A percentile compares a stretch with the other conserved stretches of the same genome.
Conservation (phyloP, 1,284 basidiomycete species). For the Apiotrichum mycotoxinovorans region DNA sequence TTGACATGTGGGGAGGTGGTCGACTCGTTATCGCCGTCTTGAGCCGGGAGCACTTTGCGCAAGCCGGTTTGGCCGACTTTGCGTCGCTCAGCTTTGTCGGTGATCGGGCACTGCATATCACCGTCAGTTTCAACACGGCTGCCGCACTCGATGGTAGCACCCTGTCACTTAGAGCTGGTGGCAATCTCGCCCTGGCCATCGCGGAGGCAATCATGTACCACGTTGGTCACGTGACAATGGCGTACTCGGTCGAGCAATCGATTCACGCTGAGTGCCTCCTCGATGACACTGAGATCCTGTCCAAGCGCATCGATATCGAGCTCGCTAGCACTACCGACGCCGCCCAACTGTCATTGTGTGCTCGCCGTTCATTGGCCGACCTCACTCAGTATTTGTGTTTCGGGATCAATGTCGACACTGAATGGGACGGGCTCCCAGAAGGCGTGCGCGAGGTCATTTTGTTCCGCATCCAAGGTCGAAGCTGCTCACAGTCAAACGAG, state of each 20-base stretch:
- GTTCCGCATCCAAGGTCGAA: conserved; percentile 3
- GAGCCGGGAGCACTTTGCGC: conserved; percentile 2
- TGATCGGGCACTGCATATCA: conserved; percentile 1
- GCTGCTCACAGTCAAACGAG: neutral
- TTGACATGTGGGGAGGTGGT: conserved; percentile 5
- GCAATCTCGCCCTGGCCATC: conserved; percentile 2
- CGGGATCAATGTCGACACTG: conserved; percentile 6
- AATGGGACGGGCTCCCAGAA: conserved; percentile 8
- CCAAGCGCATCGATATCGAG: conserved; percentile 4
- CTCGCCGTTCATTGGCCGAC: conserved; percentile 1
- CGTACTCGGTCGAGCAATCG: conserved; percentile 7
- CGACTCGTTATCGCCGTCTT: conserved; percentile 3
- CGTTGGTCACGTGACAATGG: conserved; percentile 11
- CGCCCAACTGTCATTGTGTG: neutral
- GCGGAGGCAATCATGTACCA: conserved; percentile 3
- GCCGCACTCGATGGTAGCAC: no score
- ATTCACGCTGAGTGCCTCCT: conserved; percentile 3
- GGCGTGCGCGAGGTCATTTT: conserved; percentile 7
- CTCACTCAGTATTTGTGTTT: conserved; percentile 7
- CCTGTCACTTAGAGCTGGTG: neutral
- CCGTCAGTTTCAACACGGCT: conserved; percentile 2
- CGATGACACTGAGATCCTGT: neutral
- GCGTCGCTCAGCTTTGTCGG: conserved; percentile 2
- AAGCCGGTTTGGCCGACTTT: neutral
- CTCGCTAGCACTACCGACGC: neutral